Conservation (phyloP, 352 stramenopile species). For the Globisporangium camurandrum region DNA sequence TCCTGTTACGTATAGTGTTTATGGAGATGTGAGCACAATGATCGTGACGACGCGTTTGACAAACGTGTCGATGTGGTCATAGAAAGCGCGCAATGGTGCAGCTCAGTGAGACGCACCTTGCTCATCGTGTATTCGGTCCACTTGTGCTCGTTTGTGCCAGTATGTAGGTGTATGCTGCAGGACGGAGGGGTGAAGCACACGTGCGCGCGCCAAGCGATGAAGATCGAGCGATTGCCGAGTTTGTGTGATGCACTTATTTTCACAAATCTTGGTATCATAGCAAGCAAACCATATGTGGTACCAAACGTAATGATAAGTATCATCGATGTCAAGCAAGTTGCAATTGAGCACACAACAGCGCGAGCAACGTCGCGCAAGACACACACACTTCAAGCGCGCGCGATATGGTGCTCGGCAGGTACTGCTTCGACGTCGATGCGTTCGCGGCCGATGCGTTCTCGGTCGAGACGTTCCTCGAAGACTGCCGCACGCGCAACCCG, state of each 20-base stretch:
- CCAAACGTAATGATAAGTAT: too few species aligned
- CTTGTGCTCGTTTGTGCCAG: not conserved
- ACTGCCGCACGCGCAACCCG: constrained; percentile 57
- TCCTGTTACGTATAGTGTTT: constrained; percentile 11
- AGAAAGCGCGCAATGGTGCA: not conserved
- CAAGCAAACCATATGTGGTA: too few species aligned
- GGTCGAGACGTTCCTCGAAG: constrained; percentile 61
- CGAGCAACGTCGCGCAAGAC: too few species aligned
- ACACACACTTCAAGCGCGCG: too few species aligned
- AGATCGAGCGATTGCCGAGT: not conserved
- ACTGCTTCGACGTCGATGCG: constrained; percentile 79
- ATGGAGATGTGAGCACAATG: not conserved
- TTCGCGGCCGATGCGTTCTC: constrained; percentile 76
- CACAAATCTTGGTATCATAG: too few species aligned
- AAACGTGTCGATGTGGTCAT: not conserved
- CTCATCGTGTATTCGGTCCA: not conserved
- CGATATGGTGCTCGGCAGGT: constrained; percentile 46
- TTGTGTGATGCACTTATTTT: too few species aligned
- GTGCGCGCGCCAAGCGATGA: not conserved
- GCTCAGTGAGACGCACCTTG: not conserved
- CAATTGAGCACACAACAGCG: too few species aligned
- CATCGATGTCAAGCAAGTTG: too few species aligned
- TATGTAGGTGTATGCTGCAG: not conserved
- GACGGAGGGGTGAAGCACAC: not conserved
- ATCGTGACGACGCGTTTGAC: not conserved